These are phyloP conservation scores for Epichloe gansuensis DNA, from an alignment of 2,329 filamentous ascomycete genomes.

Conservation along the genomic window DNA sequence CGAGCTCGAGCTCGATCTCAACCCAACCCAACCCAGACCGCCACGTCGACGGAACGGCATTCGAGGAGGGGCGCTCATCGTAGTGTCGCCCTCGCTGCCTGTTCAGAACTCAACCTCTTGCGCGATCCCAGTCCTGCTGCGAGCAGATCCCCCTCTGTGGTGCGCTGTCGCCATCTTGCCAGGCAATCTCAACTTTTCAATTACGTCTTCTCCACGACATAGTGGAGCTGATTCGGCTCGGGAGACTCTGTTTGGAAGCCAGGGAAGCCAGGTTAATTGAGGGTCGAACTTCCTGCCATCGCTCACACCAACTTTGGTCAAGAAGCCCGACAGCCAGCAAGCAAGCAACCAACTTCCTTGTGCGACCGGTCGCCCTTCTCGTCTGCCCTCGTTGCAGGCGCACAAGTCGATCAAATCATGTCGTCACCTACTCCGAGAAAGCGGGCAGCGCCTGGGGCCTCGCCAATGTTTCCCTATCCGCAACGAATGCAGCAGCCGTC, in stretches of 20 bases:
- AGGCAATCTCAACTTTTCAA: not conserved
- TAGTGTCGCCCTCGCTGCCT: constrained; percentile 4
- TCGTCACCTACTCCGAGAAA: constrained; percentile 48
- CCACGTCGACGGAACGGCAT: constrained; percentile 4
- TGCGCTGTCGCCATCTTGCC: not conserved
- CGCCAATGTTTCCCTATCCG: constrained; percentile 45
- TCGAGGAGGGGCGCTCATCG: constrained; percentile 1
- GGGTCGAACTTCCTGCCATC: not conserved
- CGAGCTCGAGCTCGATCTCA: not conserved
- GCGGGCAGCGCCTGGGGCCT: constrained; percentile 58
- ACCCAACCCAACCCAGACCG: not conserved
- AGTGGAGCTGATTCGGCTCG: not conserved
- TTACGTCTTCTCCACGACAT: not conserved
- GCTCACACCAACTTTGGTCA: not conserved
- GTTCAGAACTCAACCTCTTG: not conserved
- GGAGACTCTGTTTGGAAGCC: not conserved
- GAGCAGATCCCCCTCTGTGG: not conserved
- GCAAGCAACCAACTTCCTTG: not conserved
- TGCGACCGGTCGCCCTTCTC: not conserved
- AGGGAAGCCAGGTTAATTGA: not conserved
- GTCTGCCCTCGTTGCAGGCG: not conserved
- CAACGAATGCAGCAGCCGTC: constrained; percentile 36
- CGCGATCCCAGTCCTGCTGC: not conserved
- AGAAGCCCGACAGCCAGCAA: not conserved
- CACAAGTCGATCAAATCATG: constrained; percentile 21